These are phyloP conservation scores for Polytolypa hystricis DNA, from an alignment of 2,329 filamentous ascomycete genomes.

Conservation along the genomic window DNA sequence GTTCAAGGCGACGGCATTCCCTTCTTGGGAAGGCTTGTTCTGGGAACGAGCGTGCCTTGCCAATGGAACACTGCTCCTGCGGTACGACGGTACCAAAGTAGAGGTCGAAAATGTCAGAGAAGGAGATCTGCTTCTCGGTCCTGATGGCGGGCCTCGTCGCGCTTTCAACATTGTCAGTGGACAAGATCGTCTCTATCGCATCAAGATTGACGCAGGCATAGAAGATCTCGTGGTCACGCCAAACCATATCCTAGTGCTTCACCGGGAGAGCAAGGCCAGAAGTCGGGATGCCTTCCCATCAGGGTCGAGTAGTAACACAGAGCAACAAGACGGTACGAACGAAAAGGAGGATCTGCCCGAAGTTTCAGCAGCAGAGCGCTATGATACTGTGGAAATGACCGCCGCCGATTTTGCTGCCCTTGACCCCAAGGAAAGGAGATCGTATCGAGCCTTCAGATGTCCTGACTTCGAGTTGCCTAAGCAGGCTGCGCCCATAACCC, in stretches of 20 bases:
- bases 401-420: constrained; percentile 36
- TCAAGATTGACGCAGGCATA: constrained; percentile 30
- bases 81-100: constrained; percentile 35
- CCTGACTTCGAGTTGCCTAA: constrained; percentile 22
- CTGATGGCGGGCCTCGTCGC: constrained; percentile 37
- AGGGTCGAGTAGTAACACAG: too few relatives aligned
- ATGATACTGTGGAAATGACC: constrained; percentile 37
- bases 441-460: constrained; percentile 27
- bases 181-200: constrained; percentile 38
- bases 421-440: constrained; percentile 24
- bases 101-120: constrained; percentile 41
- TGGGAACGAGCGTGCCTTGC: constrained; percentile 58
- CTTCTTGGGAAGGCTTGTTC: constrained; percentile 92
- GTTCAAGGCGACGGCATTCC: constrained; percentile 94
- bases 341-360: constrained; percentile 5
- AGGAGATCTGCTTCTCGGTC: constrained; percentile 40
- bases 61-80: constrained; percentile 35
- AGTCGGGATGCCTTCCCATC: too few relatives aligned
- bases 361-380: constrained; percentile 16
- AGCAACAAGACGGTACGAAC: too few relatives aligned
- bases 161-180: constrained; percentile 42
- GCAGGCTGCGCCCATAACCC: constrained; percentile 13
- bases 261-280: constrained; percentile 22
- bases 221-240: constrained; percentile 42
- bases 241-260: constrained; percentile 40